Evolutionary conservation across 495 filamentous ascomycete genomes (phyloP), one percentile per base, ranked within the genome.

Genomic region (Trichoderma gamsii): DNA sequence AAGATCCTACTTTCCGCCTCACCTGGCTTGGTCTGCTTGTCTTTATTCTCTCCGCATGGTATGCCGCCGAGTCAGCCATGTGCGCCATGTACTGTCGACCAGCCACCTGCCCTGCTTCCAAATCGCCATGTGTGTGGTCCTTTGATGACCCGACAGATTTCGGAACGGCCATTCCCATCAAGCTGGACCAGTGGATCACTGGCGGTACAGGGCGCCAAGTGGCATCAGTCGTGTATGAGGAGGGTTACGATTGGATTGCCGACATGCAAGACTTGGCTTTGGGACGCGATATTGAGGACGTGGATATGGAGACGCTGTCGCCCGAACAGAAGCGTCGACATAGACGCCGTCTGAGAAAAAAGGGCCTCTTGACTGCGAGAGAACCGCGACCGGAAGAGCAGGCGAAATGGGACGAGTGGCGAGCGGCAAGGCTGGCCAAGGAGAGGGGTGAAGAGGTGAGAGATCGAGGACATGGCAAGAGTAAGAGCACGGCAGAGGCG

Each of bases 31-130:
- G 88, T 16, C 76, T 86, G 68, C 64, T 82, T 4, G 69, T 79
- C 11, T 69, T 87, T 15, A 63, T 86, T 5, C 71, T 82, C 9
- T 73, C 80, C 4, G 66, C 77, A 27, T 90, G 88, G 85, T 87
- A 84, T 66, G 70, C 84, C 41, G 77, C 81, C 16, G 90, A 93
- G 72, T 82, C 82, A 0, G 76, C 79, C 13, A 86, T 89, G 81
- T 88, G 85, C 72, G 80, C 79, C 56, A 73, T 78, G n/a, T 92
- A 85, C 75, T 88, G 85, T 76, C 86, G 87, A 65, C 83, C 87
- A 0, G 77, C 46, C 68, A 84, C 70, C 77, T 84, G 81, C 68
- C 56, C 56, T 12, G 77, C 76, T 12, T 73, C 87, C 0, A 74
- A 71, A n/a, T 27, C 72, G 7, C 76, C 78, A 11, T 82, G 78